Evolutionary conservation across 2,329 filamentous ascomycete species (phyloP).

Genomic region (Ascochyta lentis): DNA sequence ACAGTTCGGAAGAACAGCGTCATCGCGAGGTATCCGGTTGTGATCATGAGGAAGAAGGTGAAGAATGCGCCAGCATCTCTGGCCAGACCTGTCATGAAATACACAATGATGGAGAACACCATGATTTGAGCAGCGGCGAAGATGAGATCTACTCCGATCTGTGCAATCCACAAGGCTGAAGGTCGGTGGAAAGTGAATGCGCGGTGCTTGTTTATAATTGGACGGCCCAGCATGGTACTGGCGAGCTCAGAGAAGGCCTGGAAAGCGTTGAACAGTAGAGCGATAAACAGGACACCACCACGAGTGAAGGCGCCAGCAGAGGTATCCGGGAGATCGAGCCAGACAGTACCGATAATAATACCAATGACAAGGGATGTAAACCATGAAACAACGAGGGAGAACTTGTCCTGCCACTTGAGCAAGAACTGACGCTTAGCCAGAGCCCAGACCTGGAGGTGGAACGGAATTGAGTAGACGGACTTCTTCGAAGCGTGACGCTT

Average conservation of each 20-base stretch:
- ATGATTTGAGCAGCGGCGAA: conserved; percentile 74
- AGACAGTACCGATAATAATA: conserved; percentile 81
- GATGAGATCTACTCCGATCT: conserved; percentile 78
- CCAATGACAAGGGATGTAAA: conserved; percentile 73
- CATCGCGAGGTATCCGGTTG: conserved; percentile 52
- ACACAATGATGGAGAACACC: conserved; percentile 55
- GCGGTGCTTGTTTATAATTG: conserved; percentile 83
- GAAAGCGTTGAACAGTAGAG: conserved; percentile 86
- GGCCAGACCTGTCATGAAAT: conserved; percentile 58
- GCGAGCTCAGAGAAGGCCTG: conserved; percentile 81
- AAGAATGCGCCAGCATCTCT: conserved; percentile 57
- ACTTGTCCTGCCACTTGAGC: conserved; percentile 85
- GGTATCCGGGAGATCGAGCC: conserved; percentile 70
- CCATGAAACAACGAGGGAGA: conserved; percentile 78
- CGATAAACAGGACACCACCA: conserved; percentile 80
- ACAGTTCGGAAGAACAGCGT: conserved; percentile 55
- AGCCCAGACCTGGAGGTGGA: conserved; percentile 82
- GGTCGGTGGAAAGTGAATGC: conserved; percentile 84
- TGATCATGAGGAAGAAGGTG: conserved; percentile 55
- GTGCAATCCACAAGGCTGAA: conserved; percentile 81
- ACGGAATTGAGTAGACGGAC: conserved; percentile 84
- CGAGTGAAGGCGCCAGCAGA: conserved; percentile 77
- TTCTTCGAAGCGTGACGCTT: conserved; percentile 76
- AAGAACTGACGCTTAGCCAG: conserved; percentile 84
- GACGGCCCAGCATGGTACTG: conserved; percentile 75